phyloP scores from a whole-genome alignment of 164 flowering plant genomes.

The Umbilicus rupestris region DNA sequence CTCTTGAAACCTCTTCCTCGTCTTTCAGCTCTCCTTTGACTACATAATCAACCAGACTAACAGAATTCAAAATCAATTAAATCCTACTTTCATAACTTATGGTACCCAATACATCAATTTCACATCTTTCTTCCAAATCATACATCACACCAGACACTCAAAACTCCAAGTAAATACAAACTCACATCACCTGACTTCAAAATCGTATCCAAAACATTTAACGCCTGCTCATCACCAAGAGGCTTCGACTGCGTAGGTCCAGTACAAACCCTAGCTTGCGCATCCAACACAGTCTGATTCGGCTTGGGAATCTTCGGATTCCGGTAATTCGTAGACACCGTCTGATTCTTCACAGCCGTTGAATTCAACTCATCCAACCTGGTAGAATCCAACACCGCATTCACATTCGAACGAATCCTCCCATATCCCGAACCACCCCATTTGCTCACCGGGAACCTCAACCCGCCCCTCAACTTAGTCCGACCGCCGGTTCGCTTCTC shows the following conservation, averaged over 20 bases:
- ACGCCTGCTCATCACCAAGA: slow-evolving; percentile 75
- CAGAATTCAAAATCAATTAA: too few relatives aligned
- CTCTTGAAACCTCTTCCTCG: slow-evolving; percentile 76
- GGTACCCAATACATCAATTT: too few relatives aligned
- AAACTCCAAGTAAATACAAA: background rate
- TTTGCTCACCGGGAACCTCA: background rate
- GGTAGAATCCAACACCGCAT: background rate
- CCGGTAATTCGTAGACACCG: slow-evolving; percentile 63
- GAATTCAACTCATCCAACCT: background rate
- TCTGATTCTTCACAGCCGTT: slow-evolving; percentile 36
- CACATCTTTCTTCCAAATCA: background rate
- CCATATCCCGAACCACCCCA: background rate
- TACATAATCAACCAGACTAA: slow-evolving; percentile 14
- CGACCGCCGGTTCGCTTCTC: background rate
- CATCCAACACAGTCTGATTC: slow-evolving; percentile 81
- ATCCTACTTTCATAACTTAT: too few relatives aligned
- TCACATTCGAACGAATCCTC: background rate
- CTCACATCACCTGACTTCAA: slow-evolving; percentile 3
- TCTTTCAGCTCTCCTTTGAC: slow-evolving; percentile 81
- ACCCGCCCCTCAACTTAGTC: background rate
- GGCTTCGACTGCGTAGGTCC: slow-evolving; percentile 92
- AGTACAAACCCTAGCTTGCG: slow-evolving; percentile 92
- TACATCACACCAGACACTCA: background rate
- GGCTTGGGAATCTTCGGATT: slow-evolving; percentile 40
- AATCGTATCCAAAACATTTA: slow-evolving; percentile 67